Base-by-base conservation (phyloP, 2,329 filamentous ascomycete species). In the Septoria linicola region DNA sequence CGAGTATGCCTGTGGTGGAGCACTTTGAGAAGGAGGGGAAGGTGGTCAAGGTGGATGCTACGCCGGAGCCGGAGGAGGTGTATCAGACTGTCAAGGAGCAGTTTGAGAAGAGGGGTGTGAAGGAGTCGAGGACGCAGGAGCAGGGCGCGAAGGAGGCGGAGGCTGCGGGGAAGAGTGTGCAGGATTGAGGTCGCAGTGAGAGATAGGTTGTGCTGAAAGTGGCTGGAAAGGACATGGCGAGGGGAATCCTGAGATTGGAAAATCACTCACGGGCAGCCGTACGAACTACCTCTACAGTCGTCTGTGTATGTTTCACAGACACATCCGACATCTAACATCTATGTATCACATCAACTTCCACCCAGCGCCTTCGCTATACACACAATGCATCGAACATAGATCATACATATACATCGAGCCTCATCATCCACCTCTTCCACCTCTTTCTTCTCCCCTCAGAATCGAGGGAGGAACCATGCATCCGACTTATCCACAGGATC, bases 1-100 rank as follows among this genome's bases (percentile, higher is more conserved):
- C 90, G 2, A 96, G 89, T 74, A 96, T 97, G 92, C 93, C 93
- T 20, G 93, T 97, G 40, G 89, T 99, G 48, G 80, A 95, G 62
- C 82, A 89, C 69, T 97, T 87, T 70, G 84, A 86, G 66, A 77
- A 78, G 64, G 77, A 91, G 73, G 83, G 81, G 63, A 84, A 85
- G 68, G 89, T 97, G 13, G 81, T 95, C 69, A 88, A 84, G 74
- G 80, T 97, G 37, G 78, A 85, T 63, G 89, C 91, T 23, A 85
- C 83, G 20, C 79, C 81, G 36, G 64, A 73, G 6, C 84, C 88
- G 2, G 83, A 88, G 21, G 78, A 81, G 54, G 81, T 86, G 14
- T 85, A 84, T 68, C 68, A 72, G 58, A 68, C 76, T 49, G 78
- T 84, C 34, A 72, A 73, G 66, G 66, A 69, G 58, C 70, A 70